phyloP scores from a whole-genome alignment of 208 protist genomes.

The Balamuthia mandrillaris region DNA sequence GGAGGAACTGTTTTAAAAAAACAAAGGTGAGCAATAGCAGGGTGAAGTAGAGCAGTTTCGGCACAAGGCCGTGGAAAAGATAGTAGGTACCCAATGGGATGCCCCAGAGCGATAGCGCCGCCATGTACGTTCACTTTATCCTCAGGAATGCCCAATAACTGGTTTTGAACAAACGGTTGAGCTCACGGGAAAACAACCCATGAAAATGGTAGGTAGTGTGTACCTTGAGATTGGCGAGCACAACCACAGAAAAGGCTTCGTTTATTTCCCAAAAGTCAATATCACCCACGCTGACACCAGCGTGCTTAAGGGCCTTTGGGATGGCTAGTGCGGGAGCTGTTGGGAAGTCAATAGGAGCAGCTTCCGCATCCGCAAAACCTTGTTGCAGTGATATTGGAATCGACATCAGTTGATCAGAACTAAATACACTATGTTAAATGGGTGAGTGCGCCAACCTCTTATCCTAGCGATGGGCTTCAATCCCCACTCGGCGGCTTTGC shows the following conservation, averaged over 20 bases:
- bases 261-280: constrained; percentile 92
- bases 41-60: background rate
- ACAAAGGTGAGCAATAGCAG: background rate
- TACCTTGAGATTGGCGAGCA: constrained; percentile 81
- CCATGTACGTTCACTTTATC: constrained; percentile 86
- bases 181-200: background rate
- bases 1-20: background rate
- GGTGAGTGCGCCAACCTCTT: background rate
- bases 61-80: constrained; percentile 55
- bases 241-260: constrained; percentile 92
- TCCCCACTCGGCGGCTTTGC: constrained; percentile 6
- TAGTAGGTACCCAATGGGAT: constrained; percentile 88
- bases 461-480: constrained; percentile 31
- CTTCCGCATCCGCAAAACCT: constrained; percentile 77
- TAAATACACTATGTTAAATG: no score
- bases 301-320: constrained; percentile 59
- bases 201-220: background rate
- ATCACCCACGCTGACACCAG: constrained; percentile 48
- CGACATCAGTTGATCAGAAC: background rate
- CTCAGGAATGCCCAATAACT: constrained; percentile 69
- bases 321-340: constrained; percentile 79
- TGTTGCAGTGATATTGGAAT: no score
- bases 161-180: background rate
- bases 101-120: constrained; percentile 88
- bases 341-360: constrained; percentile 80